phyloP scores from a whole-genome alignment of 768 basidiomycete genomes.

The Pisolithus tinctorius region DNA sequence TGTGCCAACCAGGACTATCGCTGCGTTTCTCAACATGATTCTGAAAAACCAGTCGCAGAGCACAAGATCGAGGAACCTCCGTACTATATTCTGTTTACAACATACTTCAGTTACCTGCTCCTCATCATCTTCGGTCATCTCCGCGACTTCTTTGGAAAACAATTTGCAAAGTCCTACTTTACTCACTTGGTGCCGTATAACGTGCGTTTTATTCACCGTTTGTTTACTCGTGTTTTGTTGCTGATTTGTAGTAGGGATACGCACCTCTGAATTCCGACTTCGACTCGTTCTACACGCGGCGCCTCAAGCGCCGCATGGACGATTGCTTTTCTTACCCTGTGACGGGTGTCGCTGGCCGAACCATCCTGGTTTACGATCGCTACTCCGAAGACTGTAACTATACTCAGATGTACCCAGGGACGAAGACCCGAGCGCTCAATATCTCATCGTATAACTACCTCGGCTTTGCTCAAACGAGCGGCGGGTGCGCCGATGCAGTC shows the following conservation, averaged over 20 bases:
- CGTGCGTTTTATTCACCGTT: slow-evolving; percentile 40
- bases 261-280: slow-evolving; percentile 97
- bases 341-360: slow-evolving; percentile 93
- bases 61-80: slow-evolving; percentile 80
- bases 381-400: slow-evolving; percentile 75
- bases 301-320: slow-evolving; percentile 89
- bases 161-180: slow-evolving; percentile 61
- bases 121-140: slow-evolving; percentile 89
- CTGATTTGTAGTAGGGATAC: slow-evolving; percentile 62
- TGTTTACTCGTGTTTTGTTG: background rate
- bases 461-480: slow-evolving; percentile 90
- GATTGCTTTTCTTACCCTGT: slow-evolving; percentile 92
- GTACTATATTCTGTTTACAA: slow-evolving; percentile 86
- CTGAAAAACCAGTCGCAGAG: slow-evolving; percentile 36
- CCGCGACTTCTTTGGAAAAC: slow-evolving; percentile 92
- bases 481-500: slow-evolving; percentile 92
- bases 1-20: slow-evolving; percentile 73
- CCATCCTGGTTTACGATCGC: slow-evolving; percentile 81
- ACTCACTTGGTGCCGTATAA: slow-evolving; percentile 76
- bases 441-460: slow-evolving; percentile 99
- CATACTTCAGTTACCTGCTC: slow-evolving; percentile 90
- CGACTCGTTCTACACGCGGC: slow-evolving; percentile 97
- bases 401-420: slow-evolving; percentile 71
- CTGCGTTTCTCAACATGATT: slow-evolving; percentile 56
- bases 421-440: slow-evolving; percentile 83